Evolutionary conservation across 2,329 filamentous ascomycete species (phyloP).

Genomic region (Trichoderma atroviride): DNA sequence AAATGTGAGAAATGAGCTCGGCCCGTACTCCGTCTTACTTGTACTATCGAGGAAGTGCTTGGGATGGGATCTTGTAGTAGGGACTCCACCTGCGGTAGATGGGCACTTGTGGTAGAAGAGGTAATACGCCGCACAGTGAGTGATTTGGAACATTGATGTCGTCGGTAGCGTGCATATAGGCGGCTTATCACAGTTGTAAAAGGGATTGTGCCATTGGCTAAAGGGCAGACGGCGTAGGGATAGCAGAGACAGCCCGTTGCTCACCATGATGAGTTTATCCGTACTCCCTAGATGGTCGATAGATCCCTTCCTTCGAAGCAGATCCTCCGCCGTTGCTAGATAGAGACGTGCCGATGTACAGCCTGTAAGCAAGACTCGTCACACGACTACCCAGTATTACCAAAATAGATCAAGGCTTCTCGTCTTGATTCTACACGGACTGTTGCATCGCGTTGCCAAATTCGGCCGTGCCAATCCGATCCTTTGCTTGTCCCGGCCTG

Average conservation of each 20-base stretch:
- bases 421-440: not conserved
- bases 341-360: not conserved
- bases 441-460: not conserved
- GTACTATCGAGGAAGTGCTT: not conserved
- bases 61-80: not conserved
- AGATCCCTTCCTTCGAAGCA: not conserved
- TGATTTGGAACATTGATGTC: not conserved
- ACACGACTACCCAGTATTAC: not conserved
- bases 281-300: not conserved
- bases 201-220: not conserved
- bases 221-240: not conserved
- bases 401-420: not conserved
- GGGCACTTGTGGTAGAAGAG: not conserved
- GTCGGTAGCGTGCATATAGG: not conserved
- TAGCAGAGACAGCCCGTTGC: not conserved
- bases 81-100: not conserved
- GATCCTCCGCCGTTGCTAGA: not conserved
- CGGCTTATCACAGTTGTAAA: not conserved
- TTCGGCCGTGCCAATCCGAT: not conserved
- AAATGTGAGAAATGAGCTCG: conserved; percentile 10
- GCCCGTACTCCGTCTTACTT: not conserved
- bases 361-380: not conserved
- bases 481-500: not conserved
- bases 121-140: not conserved
- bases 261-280: not conserved